Percentiles rank a stretch among this genome's conserved stretches.
Conservation (phyloP, 495 filamentous ascomycete species). For the Talaromyces thailandensis region DNA sequence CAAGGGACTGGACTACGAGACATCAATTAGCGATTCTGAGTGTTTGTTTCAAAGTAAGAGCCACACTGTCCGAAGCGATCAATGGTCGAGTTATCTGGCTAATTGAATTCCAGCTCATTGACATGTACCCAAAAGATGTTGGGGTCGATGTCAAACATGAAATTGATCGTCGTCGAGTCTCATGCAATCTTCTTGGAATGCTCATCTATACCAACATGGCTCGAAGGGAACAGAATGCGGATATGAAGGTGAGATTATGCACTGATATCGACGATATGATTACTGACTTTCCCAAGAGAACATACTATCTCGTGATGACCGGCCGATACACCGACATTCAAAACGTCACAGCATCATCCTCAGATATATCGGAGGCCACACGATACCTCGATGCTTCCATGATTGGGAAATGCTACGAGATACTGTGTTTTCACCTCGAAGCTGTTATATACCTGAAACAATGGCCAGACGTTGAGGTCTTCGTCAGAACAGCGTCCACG, state of each 20-base stretch:
- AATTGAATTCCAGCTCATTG: conserved; percentile 38
- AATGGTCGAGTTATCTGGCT: neutral
- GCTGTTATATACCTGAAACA: neutral
- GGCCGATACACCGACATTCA: neutral
- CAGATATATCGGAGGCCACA: neutral
- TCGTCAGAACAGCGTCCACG: conserved; percentile 14
- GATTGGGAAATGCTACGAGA: neutral
- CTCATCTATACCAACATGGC: conserved; percentile 52
- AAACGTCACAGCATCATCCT: neutral
- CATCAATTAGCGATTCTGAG: conserved; percentile 47
- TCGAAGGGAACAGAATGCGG: conserved; percentile 52
- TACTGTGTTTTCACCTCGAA: conserved; percentile 2
- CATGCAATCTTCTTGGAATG: conserved; percentile 60
- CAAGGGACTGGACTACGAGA: conserved; percentile 42
- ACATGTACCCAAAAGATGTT: conserved; percentile 45
- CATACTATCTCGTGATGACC: neutral
- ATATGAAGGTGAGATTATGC: conserved; percentile 29
- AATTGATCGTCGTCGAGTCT: conserved; percentile 48
- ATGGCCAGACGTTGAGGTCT: neutral
- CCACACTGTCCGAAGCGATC: neutral
- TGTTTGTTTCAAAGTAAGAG: conserved; percentile 41
- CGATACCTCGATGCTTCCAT: neutral
- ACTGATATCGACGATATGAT: neutral
- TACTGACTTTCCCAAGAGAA: neutral
- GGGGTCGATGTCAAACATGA: conserved; percentile 32